Base-by-base conservation (phyloP, 306 rosid genomes). In the Phaseolus lunatus region DNA sequence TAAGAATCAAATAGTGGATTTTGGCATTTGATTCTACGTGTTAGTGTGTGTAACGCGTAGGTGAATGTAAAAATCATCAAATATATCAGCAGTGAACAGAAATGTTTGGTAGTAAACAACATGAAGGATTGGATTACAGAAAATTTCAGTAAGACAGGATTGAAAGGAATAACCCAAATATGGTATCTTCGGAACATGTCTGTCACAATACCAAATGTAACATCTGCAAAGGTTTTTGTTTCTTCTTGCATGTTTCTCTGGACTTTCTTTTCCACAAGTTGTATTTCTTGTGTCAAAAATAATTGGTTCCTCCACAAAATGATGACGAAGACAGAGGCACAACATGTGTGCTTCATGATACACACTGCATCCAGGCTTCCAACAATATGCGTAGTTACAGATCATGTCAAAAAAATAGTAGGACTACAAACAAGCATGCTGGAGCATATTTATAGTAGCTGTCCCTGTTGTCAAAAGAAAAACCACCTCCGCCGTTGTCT, bases 401-500 rank as follows among this genome's bases (percentile, higher is more conserved):
- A 52, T 35, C 9, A 19, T 33, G 9, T 73, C 39, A 71, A 72
- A 29, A 70, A 76, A 79, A 70, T 66, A 84, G 4, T 48, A 63
- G 67, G 80, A 67, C 12, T 45, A 33, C 70, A 74, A 7, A 20
- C 39, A 53, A 19, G 47, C 43, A 74, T 54, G 67, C 22, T 70
- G 27, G 48, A 24, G 73, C 73, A 76, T 39, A 29, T n/a, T n/a
- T 27, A 31, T 9, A n/a, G 37, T 45, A 39, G 33, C 57, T 8
- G 27, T 35, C 48, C 20, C 37, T 53, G 52, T 39, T 70, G 50
- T 91, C 84, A 92, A 49, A 92, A 92, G 86, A 92, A 88, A 76
- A 78, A 88, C 94, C 92, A 92, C 76, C 87, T 88, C 67, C 90
- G 66, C n/a, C 84, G 91, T 27, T 47, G 85, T 69, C 82, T 86